Base-by-base conservation (phyloP, 2,329 filamentous ascomycete species). In the Geosmithia flava region DNA sequence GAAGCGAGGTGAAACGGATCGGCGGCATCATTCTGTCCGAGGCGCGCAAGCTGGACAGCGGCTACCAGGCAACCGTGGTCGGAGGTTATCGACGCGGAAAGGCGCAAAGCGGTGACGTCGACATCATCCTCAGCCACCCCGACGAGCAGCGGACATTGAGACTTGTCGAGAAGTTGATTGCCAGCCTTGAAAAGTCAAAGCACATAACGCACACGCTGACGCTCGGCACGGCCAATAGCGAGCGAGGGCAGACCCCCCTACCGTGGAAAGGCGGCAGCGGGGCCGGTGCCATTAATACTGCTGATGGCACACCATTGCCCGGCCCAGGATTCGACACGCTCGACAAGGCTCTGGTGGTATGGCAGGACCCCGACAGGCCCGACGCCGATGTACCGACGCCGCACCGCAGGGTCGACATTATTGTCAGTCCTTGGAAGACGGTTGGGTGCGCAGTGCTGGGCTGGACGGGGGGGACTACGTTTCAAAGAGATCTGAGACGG, bases 331-430 rank as follows among this genome's bases (percentile, higher is more conserved):
- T 95, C 54, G 90, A 96, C 59, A 87, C 81, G 0, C 73, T 97
- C 1, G 90, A 97, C 62, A 96, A 96, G 62, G 89, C 89, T 0
- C 68, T 97, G 47, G 85, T 96, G 1, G 88, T 96, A 0, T 97
- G 91, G 91, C 87, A 95, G 59, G 54, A 62, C 33, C 51, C 56
- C 1, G 45, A 45, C 15, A 33, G 51, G 2, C n/a, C 33, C 5
- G 40, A 48, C 16, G 43, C 45, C 15, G 46, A 27, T 8, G 23
- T 8, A 8, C 23, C 23, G 8, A 8, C 37, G 20, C 74, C 76
- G 1, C 91, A 95, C 59, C 79, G 89, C 19, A 75, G 91, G 44
- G 90, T 97, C 1, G 91, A 97, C 59, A 95, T 97, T 50, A 91
- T 97, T 54, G 72, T 97, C 52, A 81, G 80, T 20, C 88, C 90